A percentile compares a stretch with the other conserved stretches of the same genome.
Evolutionary conservation across 1,139 yeast genomes (phyloP).

Genomic region (Kodamaea alishanica): DNA sequence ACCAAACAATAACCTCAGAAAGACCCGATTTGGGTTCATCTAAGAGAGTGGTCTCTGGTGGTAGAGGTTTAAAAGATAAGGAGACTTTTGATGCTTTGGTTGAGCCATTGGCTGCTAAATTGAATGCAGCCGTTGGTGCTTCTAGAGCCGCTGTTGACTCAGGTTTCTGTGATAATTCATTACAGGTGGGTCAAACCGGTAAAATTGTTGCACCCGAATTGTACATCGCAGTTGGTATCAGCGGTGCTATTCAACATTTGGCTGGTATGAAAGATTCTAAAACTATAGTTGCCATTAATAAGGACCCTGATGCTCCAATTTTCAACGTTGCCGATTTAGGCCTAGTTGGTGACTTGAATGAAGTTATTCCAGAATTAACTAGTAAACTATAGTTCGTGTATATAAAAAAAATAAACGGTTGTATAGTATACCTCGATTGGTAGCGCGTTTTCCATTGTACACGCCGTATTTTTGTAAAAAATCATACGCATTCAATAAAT

Average conservation of each 20-base stretch:
- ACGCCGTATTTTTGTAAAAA: no score
- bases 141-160: slow-evolving; percentile 97
- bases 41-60: slow-evolving; percentile 78
- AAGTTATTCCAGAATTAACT: slow-evolving; percentile 83
- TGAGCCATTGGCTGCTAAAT: slow-evolving; percentile 78
- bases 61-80: slow-evolving; percentile 88
- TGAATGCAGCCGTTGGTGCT: slow-evolving; percentile 95
- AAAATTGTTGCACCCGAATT: slow-evolving; percentile 96
- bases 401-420: neutral
- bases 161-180: slow-evolving; percentile 94
- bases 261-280: slow-evolving; percentile 99
- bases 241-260: slow-evolving; percentile 96
- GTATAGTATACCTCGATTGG: no score
- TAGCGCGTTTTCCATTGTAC: no score
- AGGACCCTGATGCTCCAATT: slow-evolving; percentile 91
- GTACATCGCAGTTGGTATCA: slow-evolving; percentile 88
- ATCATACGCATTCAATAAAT: neutral
- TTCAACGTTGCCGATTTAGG: slow-evolving; percentile 90
- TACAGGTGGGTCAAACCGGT: slow-evolving; percentile 98
- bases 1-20: slow-evolving; percentile 69
- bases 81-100: slow-evolving; percentile 77
- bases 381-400: slow-evolving; percentile 46
- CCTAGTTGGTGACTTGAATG: slow-evolving; percentile 82
- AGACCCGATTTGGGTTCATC: slow-evolving; percentile 93
- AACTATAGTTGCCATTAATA: slow-evolving; percentile 89